phyloP scores from a whole-genome alignment of 2,329 filamentous ascomycete species.

The Albifimbria verrucaria region DNA sequence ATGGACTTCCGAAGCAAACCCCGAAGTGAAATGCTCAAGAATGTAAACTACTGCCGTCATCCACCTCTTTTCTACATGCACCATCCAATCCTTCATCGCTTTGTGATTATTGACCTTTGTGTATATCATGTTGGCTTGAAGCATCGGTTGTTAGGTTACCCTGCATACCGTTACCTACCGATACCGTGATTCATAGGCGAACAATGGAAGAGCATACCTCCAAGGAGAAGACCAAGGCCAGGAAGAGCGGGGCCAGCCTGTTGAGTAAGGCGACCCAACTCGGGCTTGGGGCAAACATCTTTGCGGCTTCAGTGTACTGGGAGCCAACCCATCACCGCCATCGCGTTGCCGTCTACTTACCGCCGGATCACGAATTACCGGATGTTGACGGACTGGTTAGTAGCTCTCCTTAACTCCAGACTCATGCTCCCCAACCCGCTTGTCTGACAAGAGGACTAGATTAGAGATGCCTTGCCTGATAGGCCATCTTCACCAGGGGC shows the following conservation, averaged over 20 bases:
- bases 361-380: not conserved
- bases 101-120: too few relatives aligned
- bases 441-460: not conserved
- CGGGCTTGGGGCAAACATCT: not conserved
- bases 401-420: not conserved
- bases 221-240: not conserved
- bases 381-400: not conserved
- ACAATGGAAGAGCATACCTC: not conserved
- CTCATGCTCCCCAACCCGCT: not conserved
- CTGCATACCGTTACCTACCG: too few relatives aligned
- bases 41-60: too few relatives aligned
- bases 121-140: too few relatives aligned
- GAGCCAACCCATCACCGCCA: not conserved
- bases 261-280: not conserved
- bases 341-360: not conserved
- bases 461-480: not conserved
- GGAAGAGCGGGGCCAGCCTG: not conserved
- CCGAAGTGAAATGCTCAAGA: too few relatives aligned
- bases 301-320: not conserved
- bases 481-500: not conserved
- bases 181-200: too few relatives aligned
- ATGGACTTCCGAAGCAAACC: too few relatives aligned
- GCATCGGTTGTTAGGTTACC: too few relatives aligned
- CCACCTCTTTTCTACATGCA: too few relatives aligned
- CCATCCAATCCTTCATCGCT: too few relatives aligned